Evolutionary conservation across 2,329 filamentous ascomycete species (phyloP), one percentile per base, ranked within the genome.

Genomic region (Trichoderma citrinoviride): DNA sequence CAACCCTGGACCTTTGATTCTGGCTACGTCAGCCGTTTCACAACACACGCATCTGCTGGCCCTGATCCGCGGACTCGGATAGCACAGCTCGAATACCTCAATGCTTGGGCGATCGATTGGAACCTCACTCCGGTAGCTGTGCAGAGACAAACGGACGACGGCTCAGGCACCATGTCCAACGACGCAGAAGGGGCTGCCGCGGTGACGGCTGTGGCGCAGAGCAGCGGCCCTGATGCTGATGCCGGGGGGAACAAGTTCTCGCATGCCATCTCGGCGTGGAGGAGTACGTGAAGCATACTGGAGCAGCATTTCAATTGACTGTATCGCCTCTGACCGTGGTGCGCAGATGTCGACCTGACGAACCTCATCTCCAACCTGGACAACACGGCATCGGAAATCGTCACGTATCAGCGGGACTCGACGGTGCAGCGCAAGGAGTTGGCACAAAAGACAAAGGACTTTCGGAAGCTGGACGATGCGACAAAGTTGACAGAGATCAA

Each of bases 361-460:
- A 87, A 85, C 25, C 86, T 98, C 69, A 87, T 97, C 67, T 90
- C 92, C 37, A 91, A 86, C 69, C 88, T 99, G 68, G 95, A 99
- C 78, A 90, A 89, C 66, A 94, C 93, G 3, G 95, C 95, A n/a
- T 94, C 93, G 12, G 95, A 98, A 72, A 92, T 99, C 67, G 92
- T 98, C 60, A 82, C 90, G 54, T 93, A 96, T 75, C 96, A 99
- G 75, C 87, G 93, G 71, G 95, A 98, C 77, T 92, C 94, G n/a
- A 90, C 97, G 5, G 89, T 97, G 0, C 94, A 99, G 76, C 86
- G 95, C 61, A 99, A 99, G 75, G 96, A 99, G 67, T 82, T 99
- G 21, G 95, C 96, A n/a, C 93, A 97, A 75, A 98, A 97, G 83
- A 99, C 95, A 0, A 99, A 99, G 74, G 94, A 98, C 72, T 99